A percentile compares a stretch with the other conserved stretches of the same genome.
These are phyloP conservation scores for Phytophthora colocasiae DNA, from an alignment of 352 stramenopile species.

Conservation along the genomic window DNA sequence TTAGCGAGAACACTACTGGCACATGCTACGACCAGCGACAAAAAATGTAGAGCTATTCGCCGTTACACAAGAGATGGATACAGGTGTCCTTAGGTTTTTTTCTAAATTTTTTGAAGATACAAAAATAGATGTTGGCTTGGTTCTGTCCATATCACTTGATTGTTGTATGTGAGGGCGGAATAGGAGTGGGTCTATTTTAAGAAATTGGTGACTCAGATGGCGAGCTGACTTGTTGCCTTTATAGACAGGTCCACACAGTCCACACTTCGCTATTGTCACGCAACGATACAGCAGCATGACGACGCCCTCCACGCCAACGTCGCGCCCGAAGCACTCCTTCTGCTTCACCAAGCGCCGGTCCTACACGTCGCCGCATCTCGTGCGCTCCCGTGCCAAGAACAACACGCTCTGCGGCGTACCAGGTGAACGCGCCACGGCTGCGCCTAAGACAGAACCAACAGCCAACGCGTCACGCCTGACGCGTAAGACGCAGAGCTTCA, in stretches of 20 bases:
- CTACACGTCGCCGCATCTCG: constrained; percentile 74
- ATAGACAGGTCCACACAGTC: too few species aligned
- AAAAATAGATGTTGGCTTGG: constrained; percentile 16
- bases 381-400: constrained; percentile 37
- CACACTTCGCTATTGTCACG: not conserved
- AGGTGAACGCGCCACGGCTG: constrained; percentile 8
- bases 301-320: constrained; percentile 10
- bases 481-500: constrained; percentile 65
- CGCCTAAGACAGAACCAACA: constrained; percentile 20
- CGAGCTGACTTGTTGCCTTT: constrained; percentile 11
- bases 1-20: too few species aligned
- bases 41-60: constrained; percentile 4
- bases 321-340: constrained; percentile 51
- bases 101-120: constrained; percentile 6
- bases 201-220: constrained; percentile 7
- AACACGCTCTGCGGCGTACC: constrained; percentile 20
- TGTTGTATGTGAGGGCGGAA: constrained; percentile 13
- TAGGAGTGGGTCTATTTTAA: constrained; percentile 8
- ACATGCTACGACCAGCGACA: not conserved
- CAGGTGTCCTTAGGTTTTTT: constrained; percentile 5
- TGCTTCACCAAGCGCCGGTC: constrained; percentile 53
- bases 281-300: constrained; percentile 15
- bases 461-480: constrained; percentile 23
- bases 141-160: not conserved
- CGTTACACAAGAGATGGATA: not conserved